Percentiles rank a stretch among this genome's conserved stretches.
Conservation (phyloP, 169 alveolate genomes). For the Plasmodium vinckei region DNA sequence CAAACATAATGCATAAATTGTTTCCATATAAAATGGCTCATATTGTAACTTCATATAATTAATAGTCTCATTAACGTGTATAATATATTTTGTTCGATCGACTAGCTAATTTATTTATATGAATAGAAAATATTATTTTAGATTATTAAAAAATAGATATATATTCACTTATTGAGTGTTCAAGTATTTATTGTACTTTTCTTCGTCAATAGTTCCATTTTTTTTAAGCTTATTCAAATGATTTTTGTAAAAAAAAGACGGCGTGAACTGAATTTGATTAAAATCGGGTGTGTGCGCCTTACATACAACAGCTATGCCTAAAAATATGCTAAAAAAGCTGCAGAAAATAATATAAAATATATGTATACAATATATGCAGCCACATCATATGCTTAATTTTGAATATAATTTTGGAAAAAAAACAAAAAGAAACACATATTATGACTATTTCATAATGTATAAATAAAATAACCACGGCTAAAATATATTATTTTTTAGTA, state of each 20-base stretch:
- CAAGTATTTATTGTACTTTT: constrained; percentile 34
- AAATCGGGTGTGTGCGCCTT: constrained; percentile 68
- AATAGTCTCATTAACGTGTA: not conserved
- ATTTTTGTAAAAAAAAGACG: constrained; percentile 60
- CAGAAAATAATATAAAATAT: not conserved
- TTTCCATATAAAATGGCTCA: too few relatives aligned
- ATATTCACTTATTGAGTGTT: constrained; percentile 2
- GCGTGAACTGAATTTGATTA: constrained; percentile 18
- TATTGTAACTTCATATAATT: too few relatives aligned
- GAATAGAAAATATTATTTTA: not conserved
- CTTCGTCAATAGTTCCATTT: constrained; percentile 51
- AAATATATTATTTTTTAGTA: too few relatives aligned
- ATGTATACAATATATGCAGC: not conserved
- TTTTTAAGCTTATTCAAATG: constrained; percentile 44
- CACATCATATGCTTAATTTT: not conserved
- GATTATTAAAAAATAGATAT: not conserved
- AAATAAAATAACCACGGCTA: too few relatives aligned
- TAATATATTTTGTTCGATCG: not conserved
- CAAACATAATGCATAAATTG: too few relatives aligned
- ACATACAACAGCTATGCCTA: constrained; percentile 26
- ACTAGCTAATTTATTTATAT: not conserved
- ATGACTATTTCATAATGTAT: too few relatives aligned
- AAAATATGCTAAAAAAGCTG: constrained; percentile 51
- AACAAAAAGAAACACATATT: not conserved
- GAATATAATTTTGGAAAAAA: not conserved